Conservation (phyloP, 192 early-diverging fungal species). For the Coemansia sp. region DNA sequence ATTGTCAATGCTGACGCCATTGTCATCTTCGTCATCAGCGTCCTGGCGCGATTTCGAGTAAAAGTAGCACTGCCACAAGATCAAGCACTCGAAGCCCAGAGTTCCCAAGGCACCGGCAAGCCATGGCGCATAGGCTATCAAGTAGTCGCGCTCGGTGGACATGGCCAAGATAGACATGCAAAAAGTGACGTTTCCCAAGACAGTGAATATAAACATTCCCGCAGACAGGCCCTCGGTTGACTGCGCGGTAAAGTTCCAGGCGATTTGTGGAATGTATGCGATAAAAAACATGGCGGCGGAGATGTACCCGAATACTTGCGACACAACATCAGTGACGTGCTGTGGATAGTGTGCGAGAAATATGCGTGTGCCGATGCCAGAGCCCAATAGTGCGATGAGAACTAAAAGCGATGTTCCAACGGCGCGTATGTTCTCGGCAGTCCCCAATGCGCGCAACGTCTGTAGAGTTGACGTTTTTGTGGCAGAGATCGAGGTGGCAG, state of each 20-base stretch:
- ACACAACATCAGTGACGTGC: constrained; percentile 51
- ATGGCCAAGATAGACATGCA: constrained; percentile 48
- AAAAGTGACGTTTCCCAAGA: constrained; percentile 73
- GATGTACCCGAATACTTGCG: constrained; percentile 74
- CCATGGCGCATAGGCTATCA: constrained; percentile 52
- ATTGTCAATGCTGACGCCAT: constrained; percentile 1
- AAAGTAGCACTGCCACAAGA: constrained; percentile 54
- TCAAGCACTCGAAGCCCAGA: constrained; percentile 47
- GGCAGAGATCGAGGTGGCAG: constrained; percentile 1
- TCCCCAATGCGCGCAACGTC: constrained; percentile 21
- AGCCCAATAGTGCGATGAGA: constrained; percentile 22
- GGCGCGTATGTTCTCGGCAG: constrained; percentile 31
- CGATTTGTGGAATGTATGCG: constrained; percentile 81
- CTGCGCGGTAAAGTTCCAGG: constrained; percentile 73
- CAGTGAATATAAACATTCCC: constrained; percentile 82
- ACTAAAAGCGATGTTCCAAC: constrained; percentile 25
- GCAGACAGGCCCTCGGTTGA: constrained; percentile 80
- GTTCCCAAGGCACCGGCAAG: constrained; percentile 53
- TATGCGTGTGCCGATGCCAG: constrained; percentile 29
- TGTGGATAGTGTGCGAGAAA: constrained; percentile 42
- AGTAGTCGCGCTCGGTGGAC: constrained; percentile 43
- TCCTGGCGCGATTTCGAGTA: constrained; percentile 25
- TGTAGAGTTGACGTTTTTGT: constrained; percentile 4
- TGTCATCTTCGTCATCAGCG: constrained; percentile 1
- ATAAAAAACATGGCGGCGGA: constrained; percentile 75